Percentiles rank a stretch among this genome's conserved stretches.
Evolutionary conservation across 2,329 filamentous ascomycete genomes (phyloP).

Genomic region (Aspergillus viridinutans): DNA sequence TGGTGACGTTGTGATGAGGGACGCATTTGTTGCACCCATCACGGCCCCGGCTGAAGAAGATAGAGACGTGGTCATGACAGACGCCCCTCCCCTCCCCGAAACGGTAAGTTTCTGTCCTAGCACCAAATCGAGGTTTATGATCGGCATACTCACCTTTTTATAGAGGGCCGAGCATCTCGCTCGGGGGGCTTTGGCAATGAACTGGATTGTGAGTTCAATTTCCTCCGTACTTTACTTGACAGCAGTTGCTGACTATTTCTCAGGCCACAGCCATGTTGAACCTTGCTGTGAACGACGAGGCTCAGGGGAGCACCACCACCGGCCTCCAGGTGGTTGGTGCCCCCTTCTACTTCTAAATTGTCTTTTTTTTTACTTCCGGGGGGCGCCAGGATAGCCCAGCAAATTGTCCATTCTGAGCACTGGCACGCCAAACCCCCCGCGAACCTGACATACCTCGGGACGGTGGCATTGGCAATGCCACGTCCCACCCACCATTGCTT

Average conservation of each 20-base stretch:
- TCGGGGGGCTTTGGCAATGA: neutral
- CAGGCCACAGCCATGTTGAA: neutral
- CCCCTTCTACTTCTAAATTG: neutral
- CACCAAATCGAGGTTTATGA: neutral
- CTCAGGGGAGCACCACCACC: neutral
- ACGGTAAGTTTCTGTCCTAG: neutral
- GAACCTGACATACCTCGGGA: neutral
- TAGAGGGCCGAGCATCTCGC: neutral
- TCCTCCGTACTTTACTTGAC: neutral
- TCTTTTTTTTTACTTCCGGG: neutral
- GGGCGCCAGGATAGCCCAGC: neutral
- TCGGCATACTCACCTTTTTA: neutral
- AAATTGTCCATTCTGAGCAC: neutral
- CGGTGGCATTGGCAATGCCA: neutral
- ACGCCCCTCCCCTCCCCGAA: neutral
- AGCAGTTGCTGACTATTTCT: neutral
- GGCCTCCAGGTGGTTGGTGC: neutral
- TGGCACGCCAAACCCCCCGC: neutral
- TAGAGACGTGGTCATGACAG: neutral
- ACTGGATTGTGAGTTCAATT: neutral
- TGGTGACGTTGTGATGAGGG: conserved; percentile 2
- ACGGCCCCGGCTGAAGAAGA: neutral
- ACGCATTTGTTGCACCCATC: neutral
- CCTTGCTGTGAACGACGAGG: neutral
- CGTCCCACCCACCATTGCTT: neutral